Conservation (phyloP, 2,329 filamentous ascomycete genomes). For the Gaeumannomyces tritici region DNA sequence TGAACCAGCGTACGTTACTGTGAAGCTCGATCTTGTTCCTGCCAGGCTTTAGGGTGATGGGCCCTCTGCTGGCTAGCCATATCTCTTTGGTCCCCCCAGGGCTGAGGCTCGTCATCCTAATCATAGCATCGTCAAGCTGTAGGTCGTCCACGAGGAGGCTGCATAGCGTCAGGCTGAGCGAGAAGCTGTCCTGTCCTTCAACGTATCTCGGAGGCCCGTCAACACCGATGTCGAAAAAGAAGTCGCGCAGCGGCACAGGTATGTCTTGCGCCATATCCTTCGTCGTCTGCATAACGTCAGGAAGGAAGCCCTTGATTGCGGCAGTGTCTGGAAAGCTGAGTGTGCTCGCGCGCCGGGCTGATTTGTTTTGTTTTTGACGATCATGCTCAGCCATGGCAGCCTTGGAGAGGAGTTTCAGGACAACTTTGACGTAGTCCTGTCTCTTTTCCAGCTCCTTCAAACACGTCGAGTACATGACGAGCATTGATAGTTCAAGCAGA, state of each 20-base stretch:
- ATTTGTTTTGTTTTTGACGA: neutral
- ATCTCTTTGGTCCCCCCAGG: conserved; percentile 50
- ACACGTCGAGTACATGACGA: conserved; percentile 78
- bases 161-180: conserved; percentile 55
- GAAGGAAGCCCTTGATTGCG: conserved; percentile 37
- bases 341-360: neutral
- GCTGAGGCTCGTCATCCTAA: conserved; percentile 50
- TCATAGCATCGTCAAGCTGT: conserved; percentile 51
- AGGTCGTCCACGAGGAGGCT: conserved; percentile 67
- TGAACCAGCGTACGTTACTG: conserved; percentile 28
- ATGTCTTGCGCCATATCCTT: conserved; percentile 45
- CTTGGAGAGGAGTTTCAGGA: conserved; percentile 66
- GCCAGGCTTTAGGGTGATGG: conserved; percentile 43
- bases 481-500: conserved; percentile 69
- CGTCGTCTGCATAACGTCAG: conserved; percentile 35
- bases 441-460: conserved; percentile 65
- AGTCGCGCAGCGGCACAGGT: conserved; percentile 58
- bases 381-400: conserved; percentile 40
- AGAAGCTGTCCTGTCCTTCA: conserved; percentile 64
- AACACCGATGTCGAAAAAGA: conserved; percentile 63
- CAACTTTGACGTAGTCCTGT: conserved; percentile 69
- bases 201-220: conserved; percentile 61
- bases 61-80: conserved; percentile 20
- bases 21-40: conserved; percentile 33
- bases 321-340: conserved; percentile 17